Evolutionary conservation across 305 asterid species (phyloP).

Genomic region (Fraxinus greggii): DNA sequence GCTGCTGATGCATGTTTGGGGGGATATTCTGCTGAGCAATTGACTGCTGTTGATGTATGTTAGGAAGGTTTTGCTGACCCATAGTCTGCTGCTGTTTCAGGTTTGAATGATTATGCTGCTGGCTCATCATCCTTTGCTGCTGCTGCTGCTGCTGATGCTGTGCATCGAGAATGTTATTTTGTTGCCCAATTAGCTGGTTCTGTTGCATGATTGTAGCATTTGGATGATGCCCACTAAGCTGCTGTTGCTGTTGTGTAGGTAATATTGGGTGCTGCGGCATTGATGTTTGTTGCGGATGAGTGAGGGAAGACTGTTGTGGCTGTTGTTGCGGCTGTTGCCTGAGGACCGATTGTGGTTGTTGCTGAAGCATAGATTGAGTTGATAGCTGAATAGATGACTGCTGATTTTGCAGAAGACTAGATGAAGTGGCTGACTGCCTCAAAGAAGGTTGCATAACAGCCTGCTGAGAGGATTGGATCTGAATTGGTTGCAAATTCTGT

Average conservation of each 20-base stretch:
- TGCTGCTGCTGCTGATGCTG: conserved; percentile 50
- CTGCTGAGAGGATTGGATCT: conserved; percentile 84
- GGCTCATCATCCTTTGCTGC: conserved; percentile 64
- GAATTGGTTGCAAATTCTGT: conserved; percentile 67
- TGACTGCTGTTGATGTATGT: conserved; percentile 51
- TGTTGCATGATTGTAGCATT: conserved; percentile 62
- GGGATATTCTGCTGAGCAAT: conserved; percentile 21
- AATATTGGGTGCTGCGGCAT: conserved; percentile 59
- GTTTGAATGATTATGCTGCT: conserved; percentile 56
- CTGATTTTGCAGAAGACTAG: conserved; percentile 73
- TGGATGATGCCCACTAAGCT: conserved; percentile 64
- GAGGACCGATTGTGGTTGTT: conserved; percentile 75
- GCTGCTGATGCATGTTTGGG: conserved; percentile 45
- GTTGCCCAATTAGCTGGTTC: conserved; percentile 72
- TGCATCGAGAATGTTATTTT: conserved; percentile 58
- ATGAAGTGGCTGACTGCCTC: conserved; percentile 64
- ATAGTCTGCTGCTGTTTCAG: conserved; percentile 64
- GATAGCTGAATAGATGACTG: conserved; percentile 72
- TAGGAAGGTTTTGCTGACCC: conserved; percentile 64
- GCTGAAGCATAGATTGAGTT: conserved; percentile 77
- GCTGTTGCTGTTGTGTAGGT: conserved; percentile 65
- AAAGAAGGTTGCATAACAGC: conserved; percentile 73
- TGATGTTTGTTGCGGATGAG: conserved; percentile 68
- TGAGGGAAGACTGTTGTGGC: conserved; percentile 58
- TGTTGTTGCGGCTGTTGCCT: conserved; percentile 76